Evolutionary conservation across 1,284 basidiomycete species (phyloP).

Genomic region (Coniophora puteana): DNA sequence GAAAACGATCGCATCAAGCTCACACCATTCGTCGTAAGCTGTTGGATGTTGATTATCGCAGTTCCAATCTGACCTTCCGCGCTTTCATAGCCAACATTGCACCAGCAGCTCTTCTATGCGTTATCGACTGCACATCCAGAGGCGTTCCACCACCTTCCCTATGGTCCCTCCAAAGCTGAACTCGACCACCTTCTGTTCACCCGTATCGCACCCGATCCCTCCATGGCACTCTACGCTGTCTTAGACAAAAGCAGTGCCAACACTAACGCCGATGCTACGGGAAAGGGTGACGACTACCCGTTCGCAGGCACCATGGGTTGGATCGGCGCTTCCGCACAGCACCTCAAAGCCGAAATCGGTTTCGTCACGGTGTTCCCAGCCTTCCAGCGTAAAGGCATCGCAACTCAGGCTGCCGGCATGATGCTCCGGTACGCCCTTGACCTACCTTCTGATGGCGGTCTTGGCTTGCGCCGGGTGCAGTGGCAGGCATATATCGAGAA

Average conservation of each 20-base stretch:
- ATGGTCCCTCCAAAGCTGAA: slow-evolving; percentile 33
- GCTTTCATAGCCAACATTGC: slow-evolving; percentile 14
- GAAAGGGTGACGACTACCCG: background rate
- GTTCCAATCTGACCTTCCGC: too few relatives aligned
- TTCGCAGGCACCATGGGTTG: slow-evolving; percentile 32
- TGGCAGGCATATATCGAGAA: slow-evolving; percentile 59
- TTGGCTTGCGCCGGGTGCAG: slow-evolving; percentile 60
- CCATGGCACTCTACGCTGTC: slow-evolving; percentile 40
- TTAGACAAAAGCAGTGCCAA: slow-evolving; percentile 36
- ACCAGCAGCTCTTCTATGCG: slow-evolving; percentile 13
- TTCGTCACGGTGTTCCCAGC: slow-evolving; percentile 46
- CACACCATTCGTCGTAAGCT: slow-evolving; percentile 1
- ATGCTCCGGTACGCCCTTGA: slow-evolving; percentile 57
- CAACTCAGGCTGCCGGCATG: slow-evolving; percentile 57
- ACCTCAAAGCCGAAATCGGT: slow-evolving; percentile 48
- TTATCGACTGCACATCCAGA: slow-evolving; percentile 14
- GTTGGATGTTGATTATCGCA: too few relatives aligned
- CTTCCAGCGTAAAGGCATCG: slow-evolving; percentile 65
- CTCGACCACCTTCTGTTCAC: slow-evolving; percentile 31
- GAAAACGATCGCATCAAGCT: slow-evolving; percentile 6
- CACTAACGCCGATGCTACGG: background rate
- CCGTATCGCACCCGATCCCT: slow-evolving; percentile 29
- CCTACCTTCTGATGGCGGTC: slow-evolving; percentile 38
- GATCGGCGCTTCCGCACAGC: slow-evolving; percentile 32
- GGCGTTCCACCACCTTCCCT: slow-evolving; percentile 34